Base-by-base conservation (phyloP, 495 filamentous ascomycete species). In the Xeromyces bisporus region DNA sequence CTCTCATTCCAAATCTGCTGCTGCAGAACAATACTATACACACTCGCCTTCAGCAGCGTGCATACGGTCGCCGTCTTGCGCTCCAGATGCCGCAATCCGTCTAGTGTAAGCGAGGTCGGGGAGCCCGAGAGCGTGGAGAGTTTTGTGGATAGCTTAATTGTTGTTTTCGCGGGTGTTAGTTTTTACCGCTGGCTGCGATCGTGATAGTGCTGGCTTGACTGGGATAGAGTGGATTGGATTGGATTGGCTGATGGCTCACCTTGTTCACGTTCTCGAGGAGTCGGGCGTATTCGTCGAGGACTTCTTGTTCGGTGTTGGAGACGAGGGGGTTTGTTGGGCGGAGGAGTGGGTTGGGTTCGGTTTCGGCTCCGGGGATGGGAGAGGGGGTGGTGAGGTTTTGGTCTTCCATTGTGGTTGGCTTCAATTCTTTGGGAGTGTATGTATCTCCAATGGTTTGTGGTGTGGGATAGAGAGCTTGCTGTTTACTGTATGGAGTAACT, bases 1-100 rank as follows among this genome's bases (percentile, higher is more conserved):
- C 53, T 64, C 40, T 71, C 63, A 47, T 75, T 73, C 34, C 75
- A 73, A 34, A 91, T 89, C 69, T 94, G 79, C 64, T 94, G 84
- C 66, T 96, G 84, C 60, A 97, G 52, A 41, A 97, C 85, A 62
- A 97, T 94, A 50, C 79, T 89, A 53, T 96, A 96, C 29, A 96
- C 89, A 55, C 87, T 94, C 18, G 89, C 87, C 62, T 97, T 96
- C 47, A 97, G 64, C 48, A 94, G 48, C 36, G 89, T 97, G 54
- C 87, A 93, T 18, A 94, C 89, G 23, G 91, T 62, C 27, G 80
- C 80, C 15, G 84, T 93, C 66, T 96, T 93, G 40, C 89, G 67
- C 60, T 97, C 89, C 31, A 97, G 65, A 20, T 80, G 70, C 28
- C 89, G 62, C 37, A 97, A 56, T n/a, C 76, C 73, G 50, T 97